Evolutionary conservation across 805 yeast species (phyloP).

Genomic region (Torulaspora delbrueckii): DNA sequence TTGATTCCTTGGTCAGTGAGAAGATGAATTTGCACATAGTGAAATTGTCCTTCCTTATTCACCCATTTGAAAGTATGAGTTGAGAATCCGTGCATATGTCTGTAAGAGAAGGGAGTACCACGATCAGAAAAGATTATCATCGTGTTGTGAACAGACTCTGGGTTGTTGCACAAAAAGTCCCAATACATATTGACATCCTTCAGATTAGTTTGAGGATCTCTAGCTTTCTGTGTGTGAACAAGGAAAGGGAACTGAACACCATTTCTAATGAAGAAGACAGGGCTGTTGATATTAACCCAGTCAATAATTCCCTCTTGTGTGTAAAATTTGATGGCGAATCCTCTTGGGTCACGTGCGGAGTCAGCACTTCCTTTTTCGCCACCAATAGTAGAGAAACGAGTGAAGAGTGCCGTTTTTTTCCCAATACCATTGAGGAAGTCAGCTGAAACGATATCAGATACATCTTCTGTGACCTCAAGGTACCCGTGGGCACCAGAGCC

Average conservation of each 20-base stretch:
- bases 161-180: conserved; percentile 69
- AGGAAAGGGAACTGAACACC: conserved; percentile 51
- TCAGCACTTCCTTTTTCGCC: conserved; percentile 56
- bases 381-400: conserved; percentile 55
- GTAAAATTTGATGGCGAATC: conserved; percentile 51
- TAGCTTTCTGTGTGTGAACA: conserved; percentile 53
- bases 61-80: conserved; percentile 84
- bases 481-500: conserved; percentile 55
- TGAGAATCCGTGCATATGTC: conserved; percentile 81
- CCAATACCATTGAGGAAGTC: conserved; percentile 33
- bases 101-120: conserved; percentile 71
- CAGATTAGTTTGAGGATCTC: conserved; percentile 63
- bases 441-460: conserved; percentile 41
- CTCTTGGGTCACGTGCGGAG: conserved; percentile 56
- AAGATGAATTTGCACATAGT: conserved; percentile 74
- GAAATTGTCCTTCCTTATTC: conserved; percentile 69
- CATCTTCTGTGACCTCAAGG: conserved; percentile 49
- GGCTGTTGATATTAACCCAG: conserved; percentile 62
- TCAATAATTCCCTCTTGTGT: conserved; percentile 56
- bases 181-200: conserved; percentile 76
- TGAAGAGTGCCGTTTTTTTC: conserved; percentile 34
- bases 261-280: conserved; percentile 52
- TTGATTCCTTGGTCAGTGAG: conserved; percentile 57
- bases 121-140: conserved; percentile 70
- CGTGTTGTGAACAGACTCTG: conserved; percentile 71